These are phyloP conservation scores for Lichina pygmaea DNA, from an alignment of 495 filamentous ascomycete genomes.

Conservation along the genomic window DNA sequence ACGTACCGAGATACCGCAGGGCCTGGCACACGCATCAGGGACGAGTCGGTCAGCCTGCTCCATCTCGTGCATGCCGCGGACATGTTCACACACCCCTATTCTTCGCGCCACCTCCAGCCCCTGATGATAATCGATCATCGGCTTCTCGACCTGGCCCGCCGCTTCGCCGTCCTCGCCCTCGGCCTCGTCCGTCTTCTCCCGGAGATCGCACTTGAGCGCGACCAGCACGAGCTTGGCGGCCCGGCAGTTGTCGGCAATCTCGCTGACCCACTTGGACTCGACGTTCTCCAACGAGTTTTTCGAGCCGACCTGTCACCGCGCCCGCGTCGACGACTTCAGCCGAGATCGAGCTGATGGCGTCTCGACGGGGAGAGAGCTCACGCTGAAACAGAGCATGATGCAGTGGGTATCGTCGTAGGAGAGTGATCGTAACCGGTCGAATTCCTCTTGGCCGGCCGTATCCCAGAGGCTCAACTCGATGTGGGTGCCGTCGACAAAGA, in stretches of 20 bases:
- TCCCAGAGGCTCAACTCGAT: conserved; percentile 97
- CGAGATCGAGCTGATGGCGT: neutral
- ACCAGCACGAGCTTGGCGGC: conserved; percentile 88
- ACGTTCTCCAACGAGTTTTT: conserved; percentile 95
- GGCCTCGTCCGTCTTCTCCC: conserved; percentile 39
- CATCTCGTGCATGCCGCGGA: neutral
- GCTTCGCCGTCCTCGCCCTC: conserved; percentile 17
- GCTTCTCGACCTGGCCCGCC: conserved; percentile 24
- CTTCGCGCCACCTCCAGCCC: conserved; percentile 78
- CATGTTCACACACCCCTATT: conserved; percentile 21
- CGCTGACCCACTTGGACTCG: conserved; percentile 89
- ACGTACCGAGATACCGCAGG: conserved; percentile 62
- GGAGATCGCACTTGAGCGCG: conserved; percentile 85
- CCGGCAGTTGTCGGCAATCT: conserved; percentile 92
- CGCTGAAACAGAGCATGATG: conserved; percentile 95
- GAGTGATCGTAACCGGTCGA: conserved; percentile 80
- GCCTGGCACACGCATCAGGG: conserved; percentile 16
- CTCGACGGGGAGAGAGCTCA: conserved; percentile 8
- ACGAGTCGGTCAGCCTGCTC: neutral
- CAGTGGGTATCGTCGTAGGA: conserved; percentile 96
- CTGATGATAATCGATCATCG: conserved; percentile 74
- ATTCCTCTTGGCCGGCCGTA: conserved; percentile 96
- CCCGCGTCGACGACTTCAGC: neutral
- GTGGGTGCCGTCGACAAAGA: conserved; percentile 89
- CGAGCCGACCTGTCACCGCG: conserved; percentile 38